A percentile compares a stretch with the other conserved stretches of the same genome.
phyloP scores from a whole-genome alignment of 1,139 yeast genomes.

The Kodamaea sp. region DNA sequence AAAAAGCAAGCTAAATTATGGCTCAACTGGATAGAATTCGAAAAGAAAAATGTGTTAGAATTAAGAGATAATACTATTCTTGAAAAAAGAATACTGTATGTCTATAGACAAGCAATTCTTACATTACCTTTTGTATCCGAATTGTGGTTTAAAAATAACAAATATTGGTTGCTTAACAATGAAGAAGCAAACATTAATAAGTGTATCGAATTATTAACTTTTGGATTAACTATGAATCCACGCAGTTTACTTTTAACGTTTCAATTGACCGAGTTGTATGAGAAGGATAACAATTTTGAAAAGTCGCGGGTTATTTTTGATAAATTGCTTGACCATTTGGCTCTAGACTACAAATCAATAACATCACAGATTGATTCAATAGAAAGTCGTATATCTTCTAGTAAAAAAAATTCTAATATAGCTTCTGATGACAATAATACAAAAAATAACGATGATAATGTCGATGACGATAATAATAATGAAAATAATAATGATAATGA shows the following conservation, averaged over 20 bases:
- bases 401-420: constrained; percentile 11
- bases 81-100: constrained; percentile 64
- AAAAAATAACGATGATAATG: constrained; percentile 3
- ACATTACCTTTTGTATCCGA: constrained; percentile 73
- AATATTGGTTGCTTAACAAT: constrained; percentile 28
- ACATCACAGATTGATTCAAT: constrained; percentile 23
- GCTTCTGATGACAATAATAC: constrained; percentile 9
- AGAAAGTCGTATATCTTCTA: constrained; percentile 14
- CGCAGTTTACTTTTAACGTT: constrained; percentile 64
- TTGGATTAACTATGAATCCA: constrained; percentile 67
- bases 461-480: constrained; percentile 2
- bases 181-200: constrained; percentile 35
- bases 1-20: constrained; percentile 51
- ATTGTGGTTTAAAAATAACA: constrained; percentile 70
- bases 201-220: constrained; percentile 43
- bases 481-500: constrained; percentile 14
- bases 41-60: constrained; percentile 64
- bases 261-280: constrained; percentile 68
- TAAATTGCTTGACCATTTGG: constrained; percentile 42
- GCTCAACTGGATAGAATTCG: constrained; percentile 80
- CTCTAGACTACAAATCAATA: constrained; percentile 28
- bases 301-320: constrained; percentile 54
- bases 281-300: constrained; percentile 50
- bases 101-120: constrained; percentile 69
- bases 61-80: constrained; percentile 47